Percentiles rank a stretch among this genome's conserved stretches.
Evolutionary conservation across 169 alveolate genomes (phyloP).

Genomic region (Babesia caballi): DNA sequence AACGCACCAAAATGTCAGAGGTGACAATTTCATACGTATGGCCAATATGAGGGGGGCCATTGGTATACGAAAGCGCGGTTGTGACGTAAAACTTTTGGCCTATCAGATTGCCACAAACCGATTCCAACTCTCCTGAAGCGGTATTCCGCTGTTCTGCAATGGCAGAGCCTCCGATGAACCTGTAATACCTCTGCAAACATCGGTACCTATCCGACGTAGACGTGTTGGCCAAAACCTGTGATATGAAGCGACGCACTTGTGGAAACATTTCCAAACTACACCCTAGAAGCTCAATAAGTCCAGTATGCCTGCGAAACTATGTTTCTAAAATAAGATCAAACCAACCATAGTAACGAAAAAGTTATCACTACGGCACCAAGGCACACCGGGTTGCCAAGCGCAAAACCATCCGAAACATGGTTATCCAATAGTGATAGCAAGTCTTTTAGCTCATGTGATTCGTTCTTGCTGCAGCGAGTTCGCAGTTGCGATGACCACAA

Average conservation of each 20-base stretch:
- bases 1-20: constrained; percentile 79
- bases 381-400: not conserved
- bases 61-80: constrained; percentile 90
- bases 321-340: not conserved
- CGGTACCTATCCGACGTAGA: not conserved
- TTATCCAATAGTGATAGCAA: not conserved
- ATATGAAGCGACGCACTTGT: not conserved
- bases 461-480: not conserved
- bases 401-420: not conserved
- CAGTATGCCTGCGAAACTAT: not conserved
- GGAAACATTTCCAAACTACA: not conserved
- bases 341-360: constrained; percentile 10
- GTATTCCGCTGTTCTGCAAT: not conserved
- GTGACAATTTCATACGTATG: constrained; percentile 83
- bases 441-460: not conserved
- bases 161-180: not conserved
- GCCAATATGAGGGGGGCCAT: constrained; percentile 93
- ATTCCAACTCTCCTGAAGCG: not conserved
- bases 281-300: not conserved
- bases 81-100: constrained; percentile 76
- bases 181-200: constrained; percentile 1
- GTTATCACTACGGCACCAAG: constrained; percentile 11
- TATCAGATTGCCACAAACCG: not conserved
- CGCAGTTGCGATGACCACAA: constrained; percentile 23
- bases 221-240: not conserved